phyloP scores from a whole-genome alignment of 257 asterid genomes.

The Solanum lignicaule region DNA sequence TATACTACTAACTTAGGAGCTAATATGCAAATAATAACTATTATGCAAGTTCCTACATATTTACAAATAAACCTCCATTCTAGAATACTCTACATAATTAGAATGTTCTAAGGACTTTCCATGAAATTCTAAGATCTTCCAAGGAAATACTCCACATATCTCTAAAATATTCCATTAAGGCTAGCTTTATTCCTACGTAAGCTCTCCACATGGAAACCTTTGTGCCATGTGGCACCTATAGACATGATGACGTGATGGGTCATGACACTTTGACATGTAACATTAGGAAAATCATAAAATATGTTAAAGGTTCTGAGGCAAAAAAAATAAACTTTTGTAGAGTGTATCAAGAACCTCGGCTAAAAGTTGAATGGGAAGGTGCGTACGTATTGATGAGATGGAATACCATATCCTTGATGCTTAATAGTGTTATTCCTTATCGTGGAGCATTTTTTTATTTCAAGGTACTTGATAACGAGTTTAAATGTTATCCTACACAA shows the following conservation, averaged over 20 bases:
- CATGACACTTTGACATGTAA: too few species aligned
- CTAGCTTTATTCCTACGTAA: background rate
- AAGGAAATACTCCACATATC: background rate
- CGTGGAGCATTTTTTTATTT: background rate
- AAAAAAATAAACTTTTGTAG: too few species aligned
- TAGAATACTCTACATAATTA: background rate
- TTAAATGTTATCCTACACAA: too few species aligned
- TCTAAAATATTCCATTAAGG: background rate
- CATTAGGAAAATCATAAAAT: too few species aligned
- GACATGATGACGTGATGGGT: background rate
- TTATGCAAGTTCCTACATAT: background rate
- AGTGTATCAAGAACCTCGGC: too few species aligned
- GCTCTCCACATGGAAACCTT: too few species aligned
- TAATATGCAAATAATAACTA: background rate
- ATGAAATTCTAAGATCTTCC: background rate
- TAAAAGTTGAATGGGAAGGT: too few species aligned
- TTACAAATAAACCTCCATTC: background rate
- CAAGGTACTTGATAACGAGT: background rate
- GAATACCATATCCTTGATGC: background rate
- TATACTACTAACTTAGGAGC: background rate
- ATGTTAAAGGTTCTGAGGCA: too few species aligned
- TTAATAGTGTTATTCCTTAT: background rate
- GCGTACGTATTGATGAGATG: background rate
- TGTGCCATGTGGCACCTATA: too few species aligned
- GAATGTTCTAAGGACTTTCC: background rate